Percentiles rank a stretch among this genome's conserved stretches.
Conservation (phyloP, 1,284 basidiomycete species). For the Ustilago loliicola region DNA sequence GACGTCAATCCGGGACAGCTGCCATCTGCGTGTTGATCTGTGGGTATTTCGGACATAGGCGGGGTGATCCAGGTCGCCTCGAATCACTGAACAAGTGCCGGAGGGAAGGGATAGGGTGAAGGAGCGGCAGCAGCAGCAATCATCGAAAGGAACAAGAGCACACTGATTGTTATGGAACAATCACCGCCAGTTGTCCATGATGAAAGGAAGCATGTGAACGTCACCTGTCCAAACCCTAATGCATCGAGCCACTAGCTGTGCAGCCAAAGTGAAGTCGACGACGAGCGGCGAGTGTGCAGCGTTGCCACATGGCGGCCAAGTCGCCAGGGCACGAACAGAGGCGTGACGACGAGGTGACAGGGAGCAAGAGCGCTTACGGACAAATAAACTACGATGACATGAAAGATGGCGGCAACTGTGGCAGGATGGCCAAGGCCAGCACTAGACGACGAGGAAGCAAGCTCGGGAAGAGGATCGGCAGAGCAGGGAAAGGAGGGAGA, state of each 20-base stretch:
- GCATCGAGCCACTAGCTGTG: slow-evolving; percentile 10
- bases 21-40: slow-evolving; percentile 16
- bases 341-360: slow-evolving; percentile 4
- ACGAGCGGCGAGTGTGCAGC: slow-evolving; percentile 1
- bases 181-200: slow-evolving; percentile 9
- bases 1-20: slow-evolving; percentile 19
- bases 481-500: background rate
- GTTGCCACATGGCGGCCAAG: slow-evolving; percentile 24
- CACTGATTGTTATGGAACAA: slow-evolving; percentile 19
- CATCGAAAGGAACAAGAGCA: background rate
- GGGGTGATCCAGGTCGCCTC: slow-evolving; percentile 7
- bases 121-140: background rate
- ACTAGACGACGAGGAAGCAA: slow-evolving; percentile 14
- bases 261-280: slow-evolving; percentile 32
- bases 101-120: background rate
- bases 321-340: background rate
- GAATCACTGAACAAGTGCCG: background rate
- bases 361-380: background rate
- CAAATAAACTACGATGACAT: background rate
- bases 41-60: slow-evolving; percentile 41
- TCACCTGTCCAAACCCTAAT: slow-evolving; percentile 2
- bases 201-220: slow-evolving; percentile 8
- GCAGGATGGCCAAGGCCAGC: slow-evolving; percentile 13
- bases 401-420: slow-evolving; percentile 7
- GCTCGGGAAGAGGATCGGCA: slow-evolving; percentile 24